Evolutionary conservation across 148 eudicot genomes (phyloP), one percentile per base, ranked within the genome.

Genomic region (Cornus controversa): DNA sequence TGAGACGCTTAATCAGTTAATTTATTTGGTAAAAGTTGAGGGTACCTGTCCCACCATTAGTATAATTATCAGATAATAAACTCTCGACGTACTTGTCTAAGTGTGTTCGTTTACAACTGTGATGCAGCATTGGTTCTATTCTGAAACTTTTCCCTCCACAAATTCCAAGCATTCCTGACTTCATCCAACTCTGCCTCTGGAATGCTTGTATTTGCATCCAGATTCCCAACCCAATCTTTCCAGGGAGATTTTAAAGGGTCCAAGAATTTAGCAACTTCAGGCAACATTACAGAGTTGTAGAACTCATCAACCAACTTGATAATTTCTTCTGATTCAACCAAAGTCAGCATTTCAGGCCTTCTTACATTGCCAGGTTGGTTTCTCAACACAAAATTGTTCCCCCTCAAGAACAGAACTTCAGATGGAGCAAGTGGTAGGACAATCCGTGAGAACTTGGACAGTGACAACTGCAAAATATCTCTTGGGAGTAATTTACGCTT

Each of bases 401-500:
- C 89, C 83, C 92, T 89, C 83, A 95, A 81, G 27, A 95, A 70
- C 73, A 95, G 69, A 70, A 89, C 92, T 85, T 95, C 94, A 60
- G 98, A 91, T 69, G 97, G 98, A 28, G 98, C 97, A 70, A 93
- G 97, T 10, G 98, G 98, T 58, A 93, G 81, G 67, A 91, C 77
- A 71, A 95, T 86, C 73, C 98, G 83, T 31, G 98, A 85, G 75
- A 88, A 93, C 84, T 93, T 95, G 87, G 82, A 85, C 69, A 93
- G 87, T 9, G 97, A 95, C 81, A 93, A n/a, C 69, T 80, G 72
- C 37, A 95, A 69, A 74, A 93, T 80, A 79, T 95, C 98, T 80
- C 89, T 86, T 47, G 94, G 93, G 50, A 95, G 90, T 75, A 95
- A 78, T 24, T 88, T 84, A 28, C 98, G 97, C 81, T 95, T 95